A percentile compares a stretch with the other conserved stretches of the same genome.
Evolutionary conservation across 306 rosid species (phyloP).

Genomic region (Parietaria judaica): DNA sequence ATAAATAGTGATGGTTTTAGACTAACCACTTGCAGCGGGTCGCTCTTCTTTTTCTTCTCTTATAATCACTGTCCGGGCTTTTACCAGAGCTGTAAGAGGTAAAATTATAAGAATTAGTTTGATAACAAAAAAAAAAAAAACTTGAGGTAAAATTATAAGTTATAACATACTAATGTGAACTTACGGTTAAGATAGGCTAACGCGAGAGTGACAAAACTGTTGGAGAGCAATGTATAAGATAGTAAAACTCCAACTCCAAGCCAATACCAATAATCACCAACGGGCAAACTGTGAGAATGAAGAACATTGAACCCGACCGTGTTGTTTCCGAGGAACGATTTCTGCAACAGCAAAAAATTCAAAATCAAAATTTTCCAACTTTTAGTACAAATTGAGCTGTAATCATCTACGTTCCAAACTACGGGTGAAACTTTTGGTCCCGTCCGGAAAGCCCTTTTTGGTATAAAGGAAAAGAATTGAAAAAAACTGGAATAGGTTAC

Average conservation of each 20-base stretch:
- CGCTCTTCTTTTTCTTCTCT: constrained; percentile 30
- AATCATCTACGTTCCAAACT: too few species aligned
- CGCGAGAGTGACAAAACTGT: constrained; percentile 54
- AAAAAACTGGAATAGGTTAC: too few species aligned
- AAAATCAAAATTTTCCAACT: background rate
- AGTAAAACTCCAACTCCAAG: constrained; percentile 39
- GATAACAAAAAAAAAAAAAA: background rate
- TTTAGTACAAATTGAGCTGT: background rate
- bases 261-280: constrained; percentile 67
- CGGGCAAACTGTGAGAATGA: constrained; percentile 42
- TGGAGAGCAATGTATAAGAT: constrained; percentile 46
- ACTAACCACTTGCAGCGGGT: constrained; percentile 31
- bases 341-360: constrained; percentile 30
- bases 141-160: background rate
- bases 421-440: too few species aligned
- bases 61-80: constrained; percentile 45
- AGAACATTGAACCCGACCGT: constrained; percentile 61
- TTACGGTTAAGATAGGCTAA: constrained; percentile 72
- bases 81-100: constrained; percentile 42
- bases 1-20: constrained; percentile 5
- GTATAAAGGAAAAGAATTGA: too few species aligned
- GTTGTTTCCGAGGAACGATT: constrained; percentile 33
- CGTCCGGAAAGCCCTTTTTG: too few species aligned
- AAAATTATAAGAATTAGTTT: constrained; percentile 5
- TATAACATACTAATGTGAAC: constrained; percentile 21